Percentiles rank a stretch among this genome's conserved stretches.
These are phyloP conservation scores for Rhododendron ferrugineum DNA, from an alignment of 148 eudicot genomes.

Conservation along the genomic window DNA sequence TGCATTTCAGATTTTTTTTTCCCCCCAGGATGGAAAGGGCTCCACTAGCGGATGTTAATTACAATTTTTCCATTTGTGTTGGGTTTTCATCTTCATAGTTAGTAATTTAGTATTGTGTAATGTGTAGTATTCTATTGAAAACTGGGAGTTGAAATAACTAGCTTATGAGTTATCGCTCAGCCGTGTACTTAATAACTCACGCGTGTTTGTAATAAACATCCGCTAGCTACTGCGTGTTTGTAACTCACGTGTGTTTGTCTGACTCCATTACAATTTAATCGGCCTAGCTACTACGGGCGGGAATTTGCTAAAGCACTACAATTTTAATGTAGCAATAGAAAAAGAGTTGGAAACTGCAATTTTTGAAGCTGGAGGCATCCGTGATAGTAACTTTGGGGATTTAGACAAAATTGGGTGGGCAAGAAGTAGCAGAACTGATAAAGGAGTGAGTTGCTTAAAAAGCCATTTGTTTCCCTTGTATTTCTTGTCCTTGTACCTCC, in stretches of 20 bases:
- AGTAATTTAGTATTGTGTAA: too few species aligned
- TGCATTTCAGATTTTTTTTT: not conserved
- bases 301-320: constrained; percentile 22
- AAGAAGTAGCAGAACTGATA: constrained; percentile 88
- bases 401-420: constrained; percentile 79
- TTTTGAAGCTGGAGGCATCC: constrained; percentile 80
- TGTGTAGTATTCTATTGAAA: not conserved
- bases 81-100: not conserved
- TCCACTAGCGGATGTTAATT: not conserved
- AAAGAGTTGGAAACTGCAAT: constrained; percentile 76
- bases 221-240: too few species aligned
- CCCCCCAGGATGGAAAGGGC: not conserved
- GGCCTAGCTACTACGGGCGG: constrained; percentile 4
- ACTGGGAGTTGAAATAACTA: not conserved
- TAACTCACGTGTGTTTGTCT: too few species aligned
- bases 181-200: not conserved
- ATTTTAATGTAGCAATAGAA: constrained; percentile 67
- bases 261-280: not conserved
- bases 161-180: not conserved
- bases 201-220: too few species aligned
- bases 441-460: constrained; percentile 59
- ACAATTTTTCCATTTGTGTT: not conserved
- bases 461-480: not conserved
- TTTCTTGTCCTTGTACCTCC: not conserved
- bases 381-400: constrained; percentile 72